Conservation (phyloP, 169 alveolate species). For the Plasmodium sp. region DNA sequence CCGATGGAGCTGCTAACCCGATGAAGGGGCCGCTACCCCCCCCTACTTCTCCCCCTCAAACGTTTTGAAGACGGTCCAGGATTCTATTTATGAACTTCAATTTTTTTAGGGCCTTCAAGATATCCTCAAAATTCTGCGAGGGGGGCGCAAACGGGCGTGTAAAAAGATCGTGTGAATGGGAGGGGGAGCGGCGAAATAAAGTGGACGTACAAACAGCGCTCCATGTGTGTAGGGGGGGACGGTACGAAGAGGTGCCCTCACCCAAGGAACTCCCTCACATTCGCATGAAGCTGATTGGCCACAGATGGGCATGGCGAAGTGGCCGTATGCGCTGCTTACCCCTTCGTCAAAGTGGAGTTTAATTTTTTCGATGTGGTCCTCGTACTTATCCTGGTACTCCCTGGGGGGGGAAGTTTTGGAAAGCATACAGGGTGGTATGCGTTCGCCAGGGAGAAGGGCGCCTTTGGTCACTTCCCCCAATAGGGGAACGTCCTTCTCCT, state of each 20-base stretch:
- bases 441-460: neutral
- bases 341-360: slow-evolving; percentile 31
- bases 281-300: neutral
- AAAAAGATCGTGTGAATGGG: neutral
- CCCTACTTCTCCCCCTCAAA: neutral
- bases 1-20: neutral
- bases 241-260: neutral
- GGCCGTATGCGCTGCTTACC: neutral
- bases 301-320: neutral
- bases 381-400: slow-evolving; percentile 47
- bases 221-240: neutral
- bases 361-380: slow-evolving; percentile 22
- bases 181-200: neutral
- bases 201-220: neutral
- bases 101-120: slow-evolving; percentile 40
- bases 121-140: slow-evolving; percentile 26
- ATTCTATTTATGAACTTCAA: slow-evolving; percentile 65
- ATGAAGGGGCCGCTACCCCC: neutral
- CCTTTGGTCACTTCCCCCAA: neutral
- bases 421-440: neutral
- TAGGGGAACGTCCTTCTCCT: neutral
- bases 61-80: slow-evolving; percentile 40
- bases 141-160: neutral
- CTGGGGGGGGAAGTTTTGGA: neutral
- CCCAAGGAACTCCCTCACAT: neutral